Percentiles rank a stretch among this genome's conserved stretches.
Conservation (phyloP, 768 basidiomycete genomes). For the Gloeophyllum trabeum region DNA sequence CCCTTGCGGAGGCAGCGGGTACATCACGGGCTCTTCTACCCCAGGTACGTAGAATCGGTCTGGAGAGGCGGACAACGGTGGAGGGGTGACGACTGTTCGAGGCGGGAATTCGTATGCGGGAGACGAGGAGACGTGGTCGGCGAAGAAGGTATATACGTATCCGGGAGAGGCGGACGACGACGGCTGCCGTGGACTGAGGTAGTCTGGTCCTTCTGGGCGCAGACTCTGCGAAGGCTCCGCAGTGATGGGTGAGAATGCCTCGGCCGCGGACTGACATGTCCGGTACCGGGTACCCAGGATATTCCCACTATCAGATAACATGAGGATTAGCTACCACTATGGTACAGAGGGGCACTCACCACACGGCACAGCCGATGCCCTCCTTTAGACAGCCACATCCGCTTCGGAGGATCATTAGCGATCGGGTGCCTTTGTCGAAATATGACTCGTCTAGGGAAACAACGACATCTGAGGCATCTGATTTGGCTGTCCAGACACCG, state of each 20-base stretch:
- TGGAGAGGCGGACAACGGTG: no score
- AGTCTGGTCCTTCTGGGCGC: slow-evolving; percentile 2
- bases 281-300: slow-evolving; percentile 50
- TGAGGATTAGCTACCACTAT: background rate
- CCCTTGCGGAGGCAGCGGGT: no score
- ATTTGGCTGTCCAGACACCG: slow-evolving; percentile 48
- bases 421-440: slow-evolving; percentile 36
- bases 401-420: slow-evolving; percentile 36
- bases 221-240: slow-evolving; percentile 17
- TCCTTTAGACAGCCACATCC: slow-evolving; percentile 59
- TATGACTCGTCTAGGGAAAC: slow-evolving; percentile 46
- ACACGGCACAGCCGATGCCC: slow-evolving; percentile 54
- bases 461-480: slow-evolving; percentile 39
- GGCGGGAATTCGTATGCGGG: background rate
- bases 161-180: background rate
- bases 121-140: background rate
- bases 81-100: background rate
- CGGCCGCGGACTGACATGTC: slow-evolving; percentile 46
- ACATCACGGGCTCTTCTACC: no score
- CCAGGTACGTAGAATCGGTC: no score
- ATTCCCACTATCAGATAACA: slow-evolving; percentile 35
- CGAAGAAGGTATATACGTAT: background rate
- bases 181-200: background rate
- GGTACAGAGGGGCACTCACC: slow-evolving; percentile 21
- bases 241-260: slow-evolving; percentile 31